Evolutionary conservation across 768 basidiomycete genomes (phyloP), one percentile per base, ranked within the genome.

Genomic region (Pisolithus albus): DNA sequence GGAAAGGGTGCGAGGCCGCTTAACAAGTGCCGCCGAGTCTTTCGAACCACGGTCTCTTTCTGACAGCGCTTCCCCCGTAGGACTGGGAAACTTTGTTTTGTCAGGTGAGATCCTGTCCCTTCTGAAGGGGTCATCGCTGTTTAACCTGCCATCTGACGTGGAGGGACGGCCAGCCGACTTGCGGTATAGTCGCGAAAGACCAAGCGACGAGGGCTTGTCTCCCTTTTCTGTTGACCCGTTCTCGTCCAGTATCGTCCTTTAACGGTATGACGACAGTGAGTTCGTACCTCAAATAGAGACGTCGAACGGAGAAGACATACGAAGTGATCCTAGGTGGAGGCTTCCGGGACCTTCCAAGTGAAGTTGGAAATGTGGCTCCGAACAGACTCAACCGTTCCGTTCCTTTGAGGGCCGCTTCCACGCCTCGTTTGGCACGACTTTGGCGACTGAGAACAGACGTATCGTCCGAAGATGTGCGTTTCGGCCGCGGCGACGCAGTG

Each of bases 311-410:
- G 52, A 59, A 56, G 18, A 74, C 84, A 60, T 62, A 85, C 85
- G 72, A 60, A 21, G 82, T 79, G 57, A 82, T 83, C 66, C 79
- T 79, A 16, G 90, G 91, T 0, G 91, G 77, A 0, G 92, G 92
- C 64, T 96, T 94, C 57, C 92, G 72, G 38, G 73, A 70, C 64
- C 84, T 86, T 26, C 82, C 80, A 49, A 88, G 61, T 5, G 82
- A 71, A 1, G 80, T 77, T 10, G 72, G 68, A 54, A 90, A 82
- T 3, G 81, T 67, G 18, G 75, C 77, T 13, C 88, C 88, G 61
- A 96, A 95, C 60, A 95, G 82, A 60, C 91, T 92, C 54, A 88
- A 65, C n/a, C 88, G 72, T 39, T 88, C 85, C 4, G 71, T 60
- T 11, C 64, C 61, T 49, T 71, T 74, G 56, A 74, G 74, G 3